Conservation (phyloP, 2,329 filamentous ascomycete species). For the Podosphaera fusca region DNA sequence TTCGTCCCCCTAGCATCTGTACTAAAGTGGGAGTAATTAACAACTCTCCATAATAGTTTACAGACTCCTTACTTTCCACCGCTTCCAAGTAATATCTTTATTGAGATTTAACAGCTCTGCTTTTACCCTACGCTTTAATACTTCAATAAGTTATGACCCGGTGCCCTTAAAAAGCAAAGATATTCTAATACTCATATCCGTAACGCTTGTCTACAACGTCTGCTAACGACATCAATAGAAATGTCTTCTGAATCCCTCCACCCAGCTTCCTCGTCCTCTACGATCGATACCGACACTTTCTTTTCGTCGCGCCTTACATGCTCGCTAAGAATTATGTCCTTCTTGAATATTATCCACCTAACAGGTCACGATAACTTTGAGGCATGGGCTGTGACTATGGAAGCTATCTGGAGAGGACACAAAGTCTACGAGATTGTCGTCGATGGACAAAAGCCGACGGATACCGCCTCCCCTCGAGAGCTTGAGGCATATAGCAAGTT, state of each 20-base stretch:
- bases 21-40: too few species aligned
- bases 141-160: not conserved
- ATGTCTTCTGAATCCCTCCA: not conserved
- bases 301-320: not conserved
- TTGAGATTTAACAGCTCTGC: too few species aligned
- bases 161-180: not conserved
- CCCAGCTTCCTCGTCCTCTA: not conserved
- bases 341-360: not conserved
- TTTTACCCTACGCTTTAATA: not conserved
- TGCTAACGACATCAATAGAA: not conserved
- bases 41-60: too few species aligned
- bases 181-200: not conserved
- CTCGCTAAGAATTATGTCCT: not conserved
- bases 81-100: too few species aligned
- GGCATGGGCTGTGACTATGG: not conserved
- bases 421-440: not conserved
- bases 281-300: not conserved
- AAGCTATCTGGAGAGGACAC: not conserved
- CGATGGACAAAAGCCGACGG: not conserved
- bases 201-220: not conserved
- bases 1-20: too few species aligned
- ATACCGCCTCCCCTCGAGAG: not conserved
- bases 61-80: too few species aligned
- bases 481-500: not conserved
- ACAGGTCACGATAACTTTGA: not conserved